These are phyloP conservation scores for Kuraishia hungarica DNA, from an alignment of 805 yeast species.

Conservation along the genomic window DNA sequence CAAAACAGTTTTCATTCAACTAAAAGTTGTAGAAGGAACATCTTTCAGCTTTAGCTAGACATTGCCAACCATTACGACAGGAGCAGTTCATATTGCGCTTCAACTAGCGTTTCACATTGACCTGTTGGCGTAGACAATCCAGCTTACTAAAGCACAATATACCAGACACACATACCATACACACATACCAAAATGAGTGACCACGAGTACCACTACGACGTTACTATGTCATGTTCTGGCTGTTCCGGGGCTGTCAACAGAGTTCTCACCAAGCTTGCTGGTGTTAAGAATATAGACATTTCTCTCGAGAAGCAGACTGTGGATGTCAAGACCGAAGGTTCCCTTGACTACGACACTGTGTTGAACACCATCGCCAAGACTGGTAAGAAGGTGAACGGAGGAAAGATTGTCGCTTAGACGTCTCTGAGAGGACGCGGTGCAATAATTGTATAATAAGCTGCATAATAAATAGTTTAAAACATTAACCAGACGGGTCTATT, in stretches of 20 bases:
- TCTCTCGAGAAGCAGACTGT: constrained; percentile 79
- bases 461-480: neutral
- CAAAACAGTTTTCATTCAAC: too few relatives aligned
- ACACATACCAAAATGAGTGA: constrained; percentile 27
- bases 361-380: constrained; percentile 77
- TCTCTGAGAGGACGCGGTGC: too few relatives aligned
- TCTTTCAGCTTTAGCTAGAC: too few relatives aligned
- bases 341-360: constrained; percentile 68
- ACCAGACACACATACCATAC: neutral
- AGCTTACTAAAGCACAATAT: neutral
- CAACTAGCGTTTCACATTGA: too few relatives aligned
- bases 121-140: too few relatives aligned
- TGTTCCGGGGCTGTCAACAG: constrained; percentile 84
- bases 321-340: constrained; percentile 52
- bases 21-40: too few relatives aligned
- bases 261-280: constrained; percentile 62
- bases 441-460: neutral
- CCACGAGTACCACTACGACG: constrained; percentile 71
- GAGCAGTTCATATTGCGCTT: too few relatives aligned
- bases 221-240: constrained; percentile 79
- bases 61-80: too few relatives aligned
- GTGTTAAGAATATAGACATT: constrained; percentile 65
- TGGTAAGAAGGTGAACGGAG: constrained; percentile 74
- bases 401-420: constrained; percentile 39
- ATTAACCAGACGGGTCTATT: too few relatives aligned